Evolutionary conservation across 345 rosid species (phyloP).

Genomic region (Linum tenue): DNA sequence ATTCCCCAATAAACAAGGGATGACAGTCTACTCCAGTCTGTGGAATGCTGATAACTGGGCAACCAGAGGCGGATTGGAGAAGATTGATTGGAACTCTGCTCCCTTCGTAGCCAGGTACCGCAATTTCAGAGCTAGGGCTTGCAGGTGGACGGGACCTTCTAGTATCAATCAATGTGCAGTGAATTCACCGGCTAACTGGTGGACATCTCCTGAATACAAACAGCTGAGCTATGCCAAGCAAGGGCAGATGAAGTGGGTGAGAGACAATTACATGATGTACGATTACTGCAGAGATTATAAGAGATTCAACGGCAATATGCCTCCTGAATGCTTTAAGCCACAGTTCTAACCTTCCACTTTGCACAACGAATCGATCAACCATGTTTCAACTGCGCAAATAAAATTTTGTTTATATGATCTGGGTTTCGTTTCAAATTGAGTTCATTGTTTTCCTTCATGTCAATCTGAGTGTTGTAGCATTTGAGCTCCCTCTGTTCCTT

Average conservation of each 20-base stretch:
- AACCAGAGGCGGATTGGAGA: conserved; percentile 60
- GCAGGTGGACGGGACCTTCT: conserved; percentile 48
- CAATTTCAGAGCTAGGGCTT: conserved; percentile 46
- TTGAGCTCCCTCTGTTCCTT: no score
- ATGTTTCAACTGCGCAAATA: no score
- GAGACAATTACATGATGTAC: conserved; percentile 50
- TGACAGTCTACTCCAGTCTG: conserved; percentile 53
- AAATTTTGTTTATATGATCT: no score
- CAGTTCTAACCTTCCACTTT: conserved; percentile 35
- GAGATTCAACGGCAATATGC: conserved; percentile 50
- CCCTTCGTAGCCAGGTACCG: conserved; percentile 46
- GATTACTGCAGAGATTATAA: conserved; percentile 55
- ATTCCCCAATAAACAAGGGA: conserved; percentile 70
- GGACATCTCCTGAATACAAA: conserved; percentile 42
- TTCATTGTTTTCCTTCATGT: no score
- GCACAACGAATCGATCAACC: no score
- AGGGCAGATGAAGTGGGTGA: conserved; percentile 41
- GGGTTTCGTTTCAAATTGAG: no score
- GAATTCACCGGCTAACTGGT: conserved; percentile 38
- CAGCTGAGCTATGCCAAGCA: conserved; percentile 31
- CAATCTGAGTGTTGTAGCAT: no score
- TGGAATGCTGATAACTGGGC: conserved; percentile 80
- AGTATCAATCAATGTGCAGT: conserved; percentile 40
- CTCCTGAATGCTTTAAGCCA: conserved; percentile 51
- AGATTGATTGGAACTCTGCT: conserved; percentile 48